Conservation (phyloP, 306 rosid genomes). For the Glycine tomentella region DNA sequence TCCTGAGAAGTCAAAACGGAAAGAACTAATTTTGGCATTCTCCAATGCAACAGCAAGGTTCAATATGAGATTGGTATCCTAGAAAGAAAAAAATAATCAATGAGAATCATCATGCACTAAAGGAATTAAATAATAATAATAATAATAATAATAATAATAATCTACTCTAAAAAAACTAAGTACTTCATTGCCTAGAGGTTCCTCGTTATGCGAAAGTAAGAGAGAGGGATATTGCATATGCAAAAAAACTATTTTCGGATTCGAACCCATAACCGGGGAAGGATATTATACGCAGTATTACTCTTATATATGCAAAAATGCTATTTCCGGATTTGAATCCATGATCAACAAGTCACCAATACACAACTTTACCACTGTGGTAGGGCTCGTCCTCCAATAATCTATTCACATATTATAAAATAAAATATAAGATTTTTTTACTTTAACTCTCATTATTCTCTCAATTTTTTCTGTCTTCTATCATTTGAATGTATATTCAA, state of each 20-base stretch:
- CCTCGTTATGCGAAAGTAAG: too few relatives aligned
- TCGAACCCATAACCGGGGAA: too few relatives aligned
- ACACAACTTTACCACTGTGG: too few relatives aligned
- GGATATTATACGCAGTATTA: too few relatives aligned
- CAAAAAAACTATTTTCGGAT: too few relatives aligned
- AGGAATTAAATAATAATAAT: not conserved
- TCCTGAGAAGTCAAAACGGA: slow-evolving; percentile 78
- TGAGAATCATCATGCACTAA: not conserved
- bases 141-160: too few relatives aligned
- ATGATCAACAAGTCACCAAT: too few relatives aligned
- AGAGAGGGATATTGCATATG: too few relatives aligned
- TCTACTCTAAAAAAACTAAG: too few relatives aligned
- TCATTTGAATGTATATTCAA: not conserved
- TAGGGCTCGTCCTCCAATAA: not conserved
- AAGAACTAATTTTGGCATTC: slow-evolving; percentile 63
- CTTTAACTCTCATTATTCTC: not conserved
- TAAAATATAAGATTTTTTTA: not conserved
- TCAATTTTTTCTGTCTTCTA: not conserved
- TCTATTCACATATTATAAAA: not conserved
- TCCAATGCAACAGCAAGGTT: slow-evolving; percentile 74
- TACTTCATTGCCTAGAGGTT: too few relatives aligned
- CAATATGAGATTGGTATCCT: slow-evolving; percentile 54
- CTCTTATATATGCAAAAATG: too few relatives aligned
- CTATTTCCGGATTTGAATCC: too few relatives aligned
- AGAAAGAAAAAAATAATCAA: not conserved